phyloP scores from a whole-genome alignment of 306 rosid species.

The Prunus armeniaca region DNA sequence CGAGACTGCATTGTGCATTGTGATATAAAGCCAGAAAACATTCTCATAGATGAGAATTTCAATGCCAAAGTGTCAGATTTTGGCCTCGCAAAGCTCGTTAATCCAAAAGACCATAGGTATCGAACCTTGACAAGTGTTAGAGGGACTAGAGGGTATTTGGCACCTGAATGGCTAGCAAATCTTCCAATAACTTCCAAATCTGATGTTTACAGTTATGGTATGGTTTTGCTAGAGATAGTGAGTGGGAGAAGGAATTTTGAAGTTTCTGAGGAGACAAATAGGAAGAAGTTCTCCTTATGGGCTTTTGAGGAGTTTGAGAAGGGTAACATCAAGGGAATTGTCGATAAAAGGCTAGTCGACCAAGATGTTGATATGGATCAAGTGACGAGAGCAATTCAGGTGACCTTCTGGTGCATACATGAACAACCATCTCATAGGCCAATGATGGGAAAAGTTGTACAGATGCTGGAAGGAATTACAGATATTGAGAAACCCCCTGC shows the following conservation, averaged over 20 bases:
- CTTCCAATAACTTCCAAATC: constrained; percentile 73
- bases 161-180: constrained; percentile 92
- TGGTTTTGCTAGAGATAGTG: constrained; percentile 83
- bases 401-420: constrained; percentile 90
- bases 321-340: constrained; percentile 51
- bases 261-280: constrained; percentile 59
- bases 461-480: constrained; percentile 76
- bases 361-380: constrained; percentile 62
- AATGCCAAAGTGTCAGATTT: constrained; percentile 82
- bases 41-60: constrained; percentile 68
- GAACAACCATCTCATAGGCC: constrained; percentile 83
- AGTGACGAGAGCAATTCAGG: constrained; percentile 52
- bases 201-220: constrained; percentile 74
- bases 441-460: constrained; percentile 70
- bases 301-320: constrained; percentile 70
- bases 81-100: constrained; percentile 76
- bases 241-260: constrained; percentile 83
- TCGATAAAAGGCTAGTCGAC: constrained; percentile 57
- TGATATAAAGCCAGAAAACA: constrained; percentile 89
- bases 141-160: constrained; percentile 84
- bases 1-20: constrained; percentile 85
- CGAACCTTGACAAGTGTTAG: constrained; percentile 66
- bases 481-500: constrained; percentile 59
- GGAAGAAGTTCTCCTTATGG: constrained; percentile 63
- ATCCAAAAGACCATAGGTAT: constrained; percentile 54